These are phyloP conservation scores for Lachancea kluyveri DNA, from an alignment of 805 yeast genomes.

Conservation along the genomic window DNA sequence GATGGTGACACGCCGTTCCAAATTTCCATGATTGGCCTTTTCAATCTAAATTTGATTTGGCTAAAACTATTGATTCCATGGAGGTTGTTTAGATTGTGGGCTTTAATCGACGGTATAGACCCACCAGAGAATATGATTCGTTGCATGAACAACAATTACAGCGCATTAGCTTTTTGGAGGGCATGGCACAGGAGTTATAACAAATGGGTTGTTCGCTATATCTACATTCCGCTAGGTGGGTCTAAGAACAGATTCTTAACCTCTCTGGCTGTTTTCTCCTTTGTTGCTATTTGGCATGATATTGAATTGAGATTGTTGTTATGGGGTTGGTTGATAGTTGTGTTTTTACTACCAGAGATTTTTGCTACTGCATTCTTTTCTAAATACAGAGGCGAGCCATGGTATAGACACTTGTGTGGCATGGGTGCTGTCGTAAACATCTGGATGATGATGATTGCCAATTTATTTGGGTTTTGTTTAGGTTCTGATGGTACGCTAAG, in stretches of 20 bases:
- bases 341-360: conserved; percentile 84
- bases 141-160: conserved; percentile 89
- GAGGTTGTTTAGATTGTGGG: conserved; percentile 93
- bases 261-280: conserved; percentile 80
- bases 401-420: conserved; percentile 82
- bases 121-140: conserved; percentile 98
- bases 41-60: conserved; percentile 90
- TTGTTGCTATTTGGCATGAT: conserved; percentile 98
- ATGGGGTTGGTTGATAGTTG: conserved; percentile 95
- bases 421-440: conserved; percentile 83
- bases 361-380: conserved; percentile 43
- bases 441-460: conserved; percentile 98
- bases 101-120: conserved; percentile 85
- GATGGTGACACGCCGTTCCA: conserved; percentile 83
- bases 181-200: conserved; percentile 97
- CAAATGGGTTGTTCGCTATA: conserved; percentile 82
- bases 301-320: conserved; percentile 76
- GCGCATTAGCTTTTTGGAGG: conserved; percentile 95
- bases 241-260: conserved; percentile 63
- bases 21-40: conserved; percentile 88
- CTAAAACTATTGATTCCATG: conserved; percentile 89
- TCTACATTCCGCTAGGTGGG: conserved; percentile 91
- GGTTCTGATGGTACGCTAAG: conserved; percentile 78
- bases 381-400: conserved; percentile 41
- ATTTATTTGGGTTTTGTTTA: conserved; percentile 88